Evolutionary conservation across 2,329 filamentous ascomycete species (phyloP).

Genomic region (Parastagonospora avenae): DNA sequence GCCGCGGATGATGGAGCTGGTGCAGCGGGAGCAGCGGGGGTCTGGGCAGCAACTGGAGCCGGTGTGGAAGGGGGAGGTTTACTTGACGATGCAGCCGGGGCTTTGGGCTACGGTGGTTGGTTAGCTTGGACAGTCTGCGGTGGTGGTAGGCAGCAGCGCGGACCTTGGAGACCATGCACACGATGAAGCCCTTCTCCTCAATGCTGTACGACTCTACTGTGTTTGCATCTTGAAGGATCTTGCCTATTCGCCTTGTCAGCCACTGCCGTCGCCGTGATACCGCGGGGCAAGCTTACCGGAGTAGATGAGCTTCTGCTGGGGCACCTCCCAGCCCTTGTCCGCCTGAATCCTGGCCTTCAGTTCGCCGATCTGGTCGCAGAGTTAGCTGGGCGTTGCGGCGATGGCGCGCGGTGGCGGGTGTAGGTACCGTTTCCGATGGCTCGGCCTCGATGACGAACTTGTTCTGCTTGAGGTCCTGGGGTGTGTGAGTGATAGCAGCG

Average conservation of each 20-base stretch:
- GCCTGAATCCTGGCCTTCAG: slow-evolving; percentile 91
- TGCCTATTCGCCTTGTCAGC: slow-evolving; percentile 65
- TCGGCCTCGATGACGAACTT: slow-evolving; percentile 97
- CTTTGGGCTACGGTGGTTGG: slow-evolving; percentile 67
- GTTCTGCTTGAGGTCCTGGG: slow-evolving; percentile 94
- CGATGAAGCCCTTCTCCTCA: slow-evolving; percentile 98
- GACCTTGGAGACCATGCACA: slow-evolving; percentile 98
- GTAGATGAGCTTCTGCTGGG: slow-evolving; percentile 95
- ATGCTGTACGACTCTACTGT: slow-evolving; percentile 97
- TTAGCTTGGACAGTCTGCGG: slow-evolving; percentile 20
- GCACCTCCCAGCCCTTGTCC: slow-evolving; percentile 93
- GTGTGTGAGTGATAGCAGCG: slow-evolving; percentile 23
- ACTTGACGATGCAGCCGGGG: slow-evolving; percentile 56
- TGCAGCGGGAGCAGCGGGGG: slow-evolving; percentile 64
- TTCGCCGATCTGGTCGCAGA: slow-evolving; percentile 69
- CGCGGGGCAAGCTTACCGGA: slow-evolving; percentile 68
- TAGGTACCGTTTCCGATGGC: slow-evolving; percentile 80
- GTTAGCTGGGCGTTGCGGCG: slow-evolving; percentile 19
- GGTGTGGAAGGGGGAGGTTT: slow-evolving; percentile 64
- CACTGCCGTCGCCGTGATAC: slow-evolving; percentile 17
- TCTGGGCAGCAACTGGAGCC: slow-evolving; percentile 50
- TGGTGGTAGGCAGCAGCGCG: slow-evolving; percentile 20
- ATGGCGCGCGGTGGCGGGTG: slow-evolving; percentile 22
- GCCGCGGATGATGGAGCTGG: slow-evolving; percentile 52
- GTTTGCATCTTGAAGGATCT: slow-evolving; percentile 97